These are phyloP conservation scores for Candida cerambycidarum DNA, from an alignment of 805 yeast genomes.

Conservation along the genomic window DNA sequence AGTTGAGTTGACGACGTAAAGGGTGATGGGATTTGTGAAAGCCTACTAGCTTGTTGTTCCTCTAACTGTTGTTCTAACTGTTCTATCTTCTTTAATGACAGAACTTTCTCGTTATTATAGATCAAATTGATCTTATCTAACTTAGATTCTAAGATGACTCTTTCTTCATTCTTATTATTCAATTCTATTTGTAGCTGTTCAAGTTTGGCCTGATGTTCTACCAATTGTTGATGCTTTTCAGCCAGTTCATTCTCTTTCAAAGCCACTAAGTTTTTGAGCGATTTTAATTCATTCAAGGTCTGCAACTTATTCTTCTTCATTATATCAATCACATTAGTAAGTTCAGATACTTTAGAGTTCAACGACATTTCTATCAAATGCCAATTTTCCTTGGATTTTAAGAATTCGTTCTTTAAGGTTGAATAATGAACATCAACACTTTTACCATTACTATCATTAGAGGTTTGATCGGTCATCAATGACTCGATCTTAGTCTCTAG, in stretches of 20 bases:
- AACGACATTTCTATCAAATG: constrained; percentile 71
- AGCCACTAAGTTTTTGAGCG: constrained; percentile 17
- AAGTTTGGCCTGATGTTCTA: constrained; percentile 3
- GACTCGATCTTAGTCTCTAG: constrained; percentile 72
- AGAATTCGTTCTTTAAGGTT: constrained; percentile 65
- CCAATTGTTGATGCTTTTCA: not conserved
- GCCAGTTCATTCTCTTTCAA: constrained; percentile 24
- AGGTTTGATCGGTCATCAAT: constrained; percentile 51
- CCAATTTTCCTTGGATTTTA: constrained; percentile 81
- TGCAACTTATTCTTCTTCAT: constrained; percentile 29
- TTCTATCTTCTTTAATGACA: constrained; percentile 25
- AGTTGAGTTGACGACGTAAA: not conserved
- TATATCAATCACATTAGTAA: constrained; percentile 27
- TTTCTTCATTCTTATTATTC: constrained; percentile 5
- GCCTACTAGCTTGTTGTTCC: constrained; percentile 21
- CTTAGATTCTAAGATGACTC: not conserved
- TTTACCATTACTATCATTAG: constrained; percentile 9
- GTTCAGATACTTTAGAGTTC: constrained; percentile 44
- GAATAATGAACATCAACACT: constrained; percentile 45
- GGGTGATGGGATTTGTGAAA: constrained; percentile 7
- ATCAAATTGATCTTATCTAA: constrained; percentile 27
- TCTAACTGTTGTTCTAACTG: constrained; percentile 10
- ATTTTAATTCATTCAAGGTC: constrained; percentile 30
- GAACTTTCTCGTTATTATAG: constrained; percentile 29
- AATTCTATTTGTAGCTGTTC: constrained; percentile 1